Evolutionary conservation across 2,329 filamentous ascomycete genomes (phyloP).

Genomic region (Diaporthe sp.): DNA sequence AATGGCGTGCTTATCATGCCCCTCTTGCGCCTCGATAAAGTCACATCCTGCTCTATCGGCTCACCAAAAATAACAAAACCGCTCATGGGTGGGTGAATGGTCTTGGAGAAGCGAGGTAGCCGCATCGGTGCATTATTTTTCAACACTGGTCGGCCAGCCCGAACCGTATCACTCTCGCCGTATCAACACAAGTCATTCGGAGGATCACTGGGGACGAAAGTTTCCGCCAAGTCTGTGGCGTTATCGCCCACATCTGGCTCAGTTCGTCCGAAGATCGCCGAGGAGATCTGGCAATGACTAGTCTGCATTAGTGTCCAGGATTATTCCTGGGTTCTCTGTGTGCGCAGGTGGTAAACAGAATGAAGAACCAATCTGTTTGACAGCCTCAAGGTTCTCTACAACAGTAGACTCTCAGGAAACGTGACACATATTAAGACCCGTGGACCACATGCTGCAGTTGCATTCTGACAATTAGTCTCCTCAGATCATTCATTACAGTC

Average conservation of each 20-base stretch:
- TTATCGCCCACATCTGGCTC: neutral
- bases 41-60: neutral
- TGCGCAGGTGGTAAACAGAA: neutral
- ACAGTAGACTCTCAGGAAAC: neutral
- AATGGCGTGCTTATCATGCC: constrained; percentile 7
- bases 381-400: neutral
- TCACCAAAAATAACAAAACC: constrained; percentile 6
- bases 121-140: neutral
- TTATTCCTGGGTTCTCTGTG: neutral
- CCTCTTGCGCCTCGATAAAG: constrained; percentile 14
- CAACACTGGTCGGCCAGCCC: neutral
- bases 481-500: neutral
- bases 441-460: neutral
- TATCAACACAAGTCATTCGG: neutral
- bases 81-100: neutral
- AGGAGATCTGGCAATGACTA: neutral
- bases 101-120: neutral
- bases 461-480: neutral
- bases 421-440: neutral
- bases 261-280: neutral
- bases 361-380: neutral
- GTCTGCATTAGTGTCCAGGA: neutral
- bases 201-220: neutral
- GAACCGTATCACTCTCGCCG: neutral
- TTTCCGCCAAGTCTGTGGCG: neutral